A percentile compares a stretch with the other conserved stretches of the same genome.
Conservation (phyloP, 164 flowering plant genomes). For the Liriodendron chinense region DNA sequence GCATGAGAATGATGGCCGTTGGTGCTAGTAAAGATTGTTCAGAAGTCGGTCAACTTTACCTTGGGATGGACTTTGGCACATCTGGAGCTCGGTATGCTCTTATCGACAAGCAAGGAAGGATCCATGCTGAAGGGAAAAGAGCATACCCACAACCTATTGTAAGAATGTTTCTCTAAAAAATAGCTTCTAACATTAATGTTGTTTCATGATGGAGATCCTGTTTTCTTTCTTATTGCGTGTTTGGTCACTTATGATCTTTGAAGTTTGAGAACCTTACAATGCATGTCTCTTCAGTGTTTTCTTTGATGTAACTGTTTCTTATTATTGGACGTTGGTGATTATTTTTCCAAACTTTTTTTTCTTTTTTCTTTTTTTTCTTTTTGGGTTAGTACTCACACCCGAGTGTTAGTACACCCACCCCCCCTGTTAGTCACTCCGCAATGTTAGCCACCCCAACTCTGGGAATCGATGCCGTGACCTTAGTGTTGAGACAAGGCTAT, state of each 20-base stretch:
- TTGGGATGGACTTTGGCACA: slow-evolving; percentile 97
- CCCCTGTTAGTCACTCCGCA: too few relatives aligned
- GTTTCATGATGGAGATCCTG: not conserved
- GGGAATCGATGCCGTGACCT: too few relatives aligned
- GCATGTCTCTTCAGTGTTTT: not conserved
- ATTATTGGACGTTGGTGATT: too few relatives aligned
- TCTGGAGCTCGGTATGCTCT: slow-evolving; percentile 89
- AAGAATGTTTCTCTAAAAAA: slow-evolving; percentile 8
- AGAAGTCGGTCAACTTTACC: slow-evolving; percentile 45
- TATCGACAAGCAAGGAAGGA: slow-evolving; percentile 58
- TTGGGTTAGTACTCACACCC: too few relatives aligned
- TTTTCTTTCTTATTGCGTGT: not conserved
- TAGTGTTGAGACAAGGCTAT: too few relatives aligned
- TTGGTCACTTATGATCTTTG: not conserved
- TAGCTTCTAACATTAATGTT: not conserved
- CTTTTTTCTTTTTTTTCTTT: too few relatives aligned
- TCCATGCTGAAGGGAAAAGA: slow-evolving; percentile 73
- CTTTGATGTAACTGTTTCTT: not conserved
- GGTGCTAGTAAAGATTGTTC: slow-evolving; percentile 6
- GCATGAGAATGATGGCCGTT: slow-evolving; percentile 10
- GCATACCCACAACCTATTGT: slow-evolving; percentile 67
- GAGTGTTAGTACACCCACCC: too few relatives aligned
- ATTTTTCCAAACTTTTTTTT: too few relatives aligned
- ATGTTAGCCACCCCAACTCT: too few relatives aligned
- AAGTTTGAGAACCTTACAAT: not conserved